phyloP scores from a whole-genome alignment of 1,284 basidiomycete genomes.

The Rhodotorula sp. region DNA sequence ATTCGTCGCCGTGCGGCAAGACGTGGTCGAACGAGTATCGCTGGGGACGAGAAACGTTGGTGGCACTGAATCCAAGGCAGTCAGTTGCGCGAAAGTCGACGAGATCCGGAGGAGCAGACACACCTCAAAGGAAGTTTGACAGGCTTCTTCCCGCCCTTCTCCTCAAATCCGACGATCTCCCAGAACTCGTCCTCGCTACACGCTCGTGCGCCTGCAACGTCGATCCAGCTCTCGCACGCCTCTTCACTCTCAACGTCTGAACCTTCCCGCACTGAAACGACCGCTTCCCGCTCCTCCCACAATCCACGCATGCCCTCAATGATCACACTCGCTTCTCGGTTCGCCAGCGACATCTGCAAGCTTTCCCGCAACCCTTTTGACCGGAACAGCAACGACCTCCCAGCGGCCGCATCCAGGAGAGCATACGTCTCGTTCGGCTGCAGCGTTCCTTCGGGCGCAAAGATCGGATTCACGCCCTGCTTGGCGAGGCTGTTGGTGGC shows the following conservation, averaged over 20 bases:
- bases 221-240: conserved; percentile 75
- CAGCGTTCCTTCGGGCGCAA: conserved; percentile 45
- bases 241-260: neutral
- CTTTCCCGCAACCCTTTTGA: conserved; percentile 55
- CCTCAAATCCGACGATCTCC: conserved; percentile 59
- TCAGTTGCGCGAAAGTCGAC: no score
- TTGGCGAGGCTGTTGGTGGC: conserved; percentile 45
- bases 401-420: conserved; percentile 15
- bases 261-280: neutral
- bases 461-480: conserved; percentile 47
- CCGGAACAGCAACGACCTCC: conserved; percentile 56
- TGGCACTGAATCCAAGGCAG: conserved; percentile 64
- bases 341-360: conserved; percentile 62
- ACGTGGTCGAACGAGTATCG: conserved; percentile 62
- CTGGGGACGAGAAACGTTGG: conserved; percentile 53
- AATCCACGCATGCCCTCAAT: conserved; percentile 70
- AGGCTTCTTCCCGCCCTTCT: conserved; percentile 21
- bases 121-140: conserved; percentile 1
- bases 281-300: conserved; percentile 54
- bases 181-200: conserved; percentile 67
- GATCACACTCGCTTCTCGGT: conserved; percentile 67
- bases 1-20: conserved; percentile 59
- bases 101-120: neutral
- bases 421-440: conserved; percentile 56
- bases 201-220: conserved; percentile 74